A percentile compares a stretch with the other conserved stretches of the same genome.
These are phyloP conservation scores for Fusarium denticulatum DNA, from an alignment of 2,329 filamentous ascomycete genomes.

Conservation along the genomic window DNA sequence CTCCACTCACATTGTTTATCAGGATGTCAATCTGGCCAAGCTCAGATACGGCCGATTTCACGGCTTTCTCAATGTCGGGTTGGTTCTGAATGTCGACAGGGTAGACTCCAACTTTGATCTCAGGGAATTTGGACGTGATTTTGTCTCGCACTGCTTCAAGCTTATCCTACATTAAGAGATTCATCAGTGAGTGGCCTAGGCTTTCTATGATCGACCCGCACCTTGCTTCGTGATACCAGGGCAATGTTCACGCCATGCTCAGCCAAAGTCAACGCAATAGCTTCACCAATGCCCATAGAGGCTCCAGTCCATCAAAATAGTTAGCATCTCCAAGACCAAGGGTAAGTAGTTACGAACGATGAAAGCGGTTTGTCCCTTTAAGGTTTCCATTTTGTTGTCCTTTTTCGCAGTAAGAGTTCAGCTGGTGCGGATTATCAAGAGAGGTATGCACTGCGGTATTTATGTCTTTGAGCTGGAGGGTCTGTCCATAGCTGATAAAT, in stretches of 20 bases:
- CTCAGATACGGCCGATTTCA: neutral
- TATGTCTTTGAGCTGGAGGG: accelerated
- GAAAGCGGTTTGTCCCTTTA: neutral
- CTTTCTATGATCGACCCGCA: accelerated
- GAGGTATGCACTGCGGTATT: neutral
- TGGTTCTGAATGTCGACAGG: neutral
- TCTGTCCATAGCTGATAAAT: neutral
- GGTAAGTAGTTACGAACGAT: neutral
- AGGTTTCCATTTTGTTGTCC: neutral
- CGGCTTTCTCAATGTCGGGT: neutral
- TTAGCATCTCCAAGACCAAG: accelerated
- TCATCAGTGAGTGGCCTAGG: neutral
- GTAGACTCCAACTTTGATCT: neutral
- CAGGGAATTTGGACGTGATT: neutral
- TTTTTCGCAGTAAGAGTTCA: accelerated
- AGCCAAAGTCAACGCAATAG: neutral
- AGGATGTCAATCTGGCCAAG: constrained; percentile 21
- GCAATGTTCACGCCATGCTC: neutral
- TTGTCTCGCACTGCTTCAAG: neutral
- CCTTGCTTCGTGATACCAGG: neutral
- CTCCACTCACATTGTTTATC: constrained; percentile 25
- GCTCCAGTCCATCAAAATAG: neutral
- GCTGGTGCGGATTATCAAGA: accelerated
- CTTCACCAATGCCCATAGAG: constrained; percentile 19
- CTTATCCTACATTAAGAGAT: neutral